Percentiles rank a stretch among this genome's conserved stretches.
These are phyloP conservation scores for Deinandra increscens DNA, from an alignment of 129 eudicot genomes.

Conservation along the genomic window DNA sequence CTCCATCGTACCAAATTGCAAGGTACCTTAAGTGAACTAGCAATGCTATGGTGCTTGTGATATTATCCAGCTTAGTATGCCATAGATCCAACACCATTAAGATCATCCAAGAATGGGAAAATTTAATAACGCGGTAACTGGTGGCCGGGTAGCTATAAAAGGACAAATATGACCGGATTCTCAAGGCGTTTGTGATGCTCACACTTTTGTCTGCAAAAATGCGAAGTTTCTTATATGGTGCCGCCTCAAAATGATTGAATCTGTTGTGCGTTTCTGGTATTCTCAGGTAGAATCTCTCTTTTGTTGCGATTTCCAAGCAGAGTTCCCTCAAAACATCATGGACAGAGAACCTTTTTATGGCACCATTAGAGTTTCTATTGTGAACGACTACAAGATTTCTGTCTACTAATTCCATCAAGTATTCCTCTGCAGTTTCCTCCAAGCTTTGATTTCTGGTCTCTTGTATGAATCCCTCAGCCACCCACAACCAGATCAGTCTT, in stretches of 20 bases:
- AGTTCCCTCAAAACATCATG: slow-evolving; percentile 33
- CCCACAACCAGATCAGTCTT: slow-evolving; percentile 36
- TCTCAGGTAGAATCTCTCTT: slow-evolving; percentile 24
- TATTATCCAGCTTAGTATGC: too few species aligned
- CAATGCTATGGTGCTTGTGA: neutral
- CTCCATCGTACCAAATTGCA: neutral
- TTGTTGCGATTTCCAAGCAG: slow-evolving; percentile 24
- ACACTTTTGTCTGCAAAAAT: neutral
- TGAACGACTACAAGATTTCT: slow-evolving; percentile 23
- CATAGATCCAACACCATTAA: too few species aligned
- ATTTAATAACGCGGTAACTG: too few species aligned
- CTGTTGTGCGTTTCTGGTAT: neutral
- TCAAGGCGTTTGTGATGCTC: neutral
- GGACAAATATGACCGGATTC: neutral
- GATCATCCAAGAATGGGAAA: too few species aligned
- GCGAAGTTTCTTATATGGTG: neutral
- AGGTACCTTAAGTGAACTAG: slow-evolving; percentile 8
- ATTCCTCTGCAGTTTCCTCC: slow-evolving; percentile 32
- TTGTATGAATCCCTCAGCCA: slow-evolving; percentile 35
- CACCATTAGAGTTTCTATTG: slow-evolving; percentile 28
- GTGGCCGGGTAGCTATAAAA: neutral
- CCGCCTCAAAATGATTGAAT: neutral
- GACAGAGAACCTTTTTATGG: slow-evolving; percentile 25
- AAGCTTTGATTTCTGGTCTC: slow-evolving; percentile 3
- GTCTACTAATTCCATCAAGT: slow-evolving; percentile 33